Percentiles rank a stretch among this genome's conserved stretches.
Conservation (phyloP, 768 basidiomycete species). For the Termitomyces sp. region DNA sequence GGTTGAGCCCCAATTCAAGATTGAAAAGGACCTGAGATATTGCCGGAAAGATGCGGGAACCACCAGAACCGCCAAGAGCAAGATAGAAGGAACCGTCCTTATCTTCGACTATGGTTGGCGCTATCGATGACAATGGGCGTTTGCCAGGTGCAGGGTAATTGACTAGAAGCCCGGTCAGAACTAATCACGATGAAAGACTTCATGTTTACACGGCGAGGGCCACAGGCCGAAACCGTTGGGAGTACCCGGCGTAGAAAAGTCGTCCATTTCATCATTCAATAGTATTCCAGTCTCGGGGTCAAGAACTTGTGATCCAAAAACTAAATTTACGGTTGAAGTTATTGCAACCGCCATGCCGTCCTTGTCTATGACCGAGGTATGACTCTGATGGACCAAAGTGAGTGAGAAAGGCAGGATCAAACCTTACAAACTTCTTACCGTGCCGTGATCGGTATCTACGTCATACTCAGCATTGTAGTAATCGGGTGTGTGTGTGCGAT, state of each 20-base stretch:
- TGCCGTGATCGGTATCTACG: constrained; percentile 79
- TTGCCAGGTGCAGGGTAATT: constrained; percentile 90
- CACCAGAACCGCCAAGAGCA: constrained; percentile 82
- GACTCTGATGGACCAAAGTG: constrained; percentile 51
- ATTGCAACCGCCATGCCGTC: constrained; percentile 84
- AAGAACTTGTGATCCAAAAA: constrained; percentile 87
- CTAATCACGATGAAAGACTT: not conserved
- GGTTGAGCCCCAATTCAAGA: constrained; percentile 76
- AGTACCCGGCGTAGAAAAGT: constrained; percentile 84
- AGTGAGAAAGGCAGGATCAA: not conserved
- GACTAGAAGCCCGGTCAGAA: constrained; percentile 35
- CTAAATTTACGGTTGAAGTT: constrained; percentile 84
- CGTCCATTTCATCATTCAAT: constrained; percentile 93
- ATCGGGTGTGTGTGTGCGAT: constrained; percentile 69
- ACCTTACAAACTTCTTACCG: constrained; percentile 43
- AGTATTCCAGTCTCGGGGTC: constrained; percentile 86
- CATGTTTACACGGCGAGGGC: constrained; percentile 66
- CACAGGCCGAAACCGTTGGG: constrained; percentile 80
- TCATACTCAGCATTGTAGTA: constrained; percentile 88
- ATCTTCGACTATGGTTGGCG: constrained; percentile 77
- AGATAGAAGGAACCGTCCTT: constrained; percentile 67
- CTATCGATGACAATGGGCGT: constrained; percentile 83
- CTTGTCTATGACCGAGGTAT: constrained; percentile 77
- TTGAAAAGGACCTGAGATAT: constrained; percentile 78
- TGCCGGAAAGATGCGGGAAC: constrained; percentile 77